Evolutionary conservation across 768 basidiomycete genomes (phyloP).

Genomic region (Lactarius sp.): DNA sequence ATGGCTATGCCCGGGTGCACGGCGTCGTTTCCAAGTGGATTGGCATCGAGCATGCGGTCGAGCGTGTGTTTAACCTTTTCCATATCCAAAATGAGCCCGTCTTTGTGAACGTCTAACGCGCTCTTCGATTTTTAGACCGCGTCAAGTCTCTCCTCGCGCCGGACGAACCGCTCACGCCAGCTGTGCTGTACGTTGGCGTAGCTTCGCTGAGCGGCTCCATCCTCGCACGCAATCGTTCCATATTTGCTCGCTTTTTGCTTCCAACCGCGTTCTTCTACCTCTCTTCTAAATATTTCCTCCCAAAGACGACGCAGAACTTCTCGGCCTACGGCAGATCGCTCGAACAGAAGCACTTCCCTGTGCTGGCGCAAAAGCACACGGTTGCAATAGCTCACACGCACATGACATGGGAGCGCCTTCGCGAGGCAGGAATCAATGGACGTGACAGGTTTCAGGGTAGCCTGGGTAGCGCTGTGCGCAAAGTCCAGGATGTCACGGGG

Average conservation of each 20-base stretch:
- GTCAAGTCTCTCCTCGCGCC: conserved; percentile 78
- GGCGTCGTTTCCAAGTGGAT: conserved; percentile 79
- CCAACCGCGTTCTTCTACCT: conserved; percentile 70
- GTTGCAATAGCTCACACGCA: conserved; percentile 54
- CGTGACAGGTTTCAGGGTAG: conserved; percentile 42
- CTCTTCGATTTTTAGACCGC: conserved; percentile 48
- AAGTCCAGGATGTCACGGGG: conserved; percentile 65
- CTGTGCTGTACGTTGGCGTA: conserved; percentile 86
- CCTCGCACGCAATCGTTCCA: conserved; percentile 67
- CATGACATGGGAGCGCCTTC: conserved; percentile 55
- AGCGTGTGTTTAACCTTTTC: conserved; percentile 52
- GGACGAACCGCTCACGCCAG: conserved; percentile 81
- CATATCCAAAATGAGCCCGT: neutral
- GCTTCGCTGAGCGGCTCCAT: conserved; percentile 87
- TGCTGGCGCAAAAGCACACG: conserved; percentile 61
- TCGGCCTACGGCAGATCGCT: conserved; percentile 57
- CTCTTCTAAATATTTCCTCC: conserved; percentile 81
- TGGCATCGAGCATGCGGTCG: conserved; percentile 75
- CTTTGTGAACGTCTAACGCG: neutral
- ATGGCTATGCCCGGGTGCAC: conserved; percentile 65
- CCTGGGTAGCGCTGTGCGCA: conserved; percentile 45
- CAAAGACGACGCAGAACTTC: conserved; percentile 71
- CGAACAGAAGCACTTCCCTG: conserved; percentile 68
- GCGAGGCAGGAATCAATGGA: conserved; percentile 46
- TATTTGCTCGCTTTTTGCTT: conserved; percentile 64